phyloP scores from a whole-genome alignment of 768 basidiomycete species.

The Albatrellus ellisii region DNA sequence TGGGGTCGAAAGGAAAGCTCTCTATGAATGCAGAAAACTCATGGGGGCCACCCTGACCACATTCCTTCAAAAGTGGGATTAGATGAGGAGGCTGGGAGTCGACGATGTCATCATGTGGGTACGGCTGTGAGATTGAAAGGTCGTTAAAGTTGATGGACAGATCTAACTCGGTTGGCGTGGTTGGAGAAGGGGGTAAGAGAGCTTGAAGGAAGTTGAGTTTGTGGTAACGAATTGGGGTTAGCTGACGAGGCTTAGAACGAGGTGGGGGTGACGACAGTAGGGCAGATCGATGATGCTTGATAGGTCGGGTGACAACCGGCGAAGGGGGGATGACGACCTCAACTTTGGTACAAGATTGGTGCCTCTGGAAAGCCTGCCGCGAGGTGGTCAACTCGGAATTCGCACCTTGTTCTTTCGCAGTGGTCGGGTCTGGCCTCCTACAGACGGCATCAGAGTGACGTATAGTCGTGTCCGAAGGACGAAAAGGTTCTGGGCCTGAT shows the following conservation, averaged over 20 bases:
- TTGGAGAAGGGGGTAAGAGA: conserved; percentile 39
- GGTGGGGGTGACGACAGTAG: conserved; percentile 4
- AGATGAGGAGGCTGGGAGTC: conserved; percentile 36
- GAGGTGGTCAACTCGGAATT: background rate
- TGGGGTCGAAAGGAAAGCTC: conserved; percentile 62
- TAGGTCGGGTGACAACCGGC: background rate
- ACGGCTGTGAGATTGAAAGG: conserved; percentile 20
- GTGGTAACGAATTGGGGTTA: conserved; percentile 52
- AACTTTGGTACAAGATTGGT: conserved; percentile 9
- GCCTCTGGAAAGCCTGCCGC: background rate
- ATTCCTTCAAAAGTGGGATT: conserved; percentile 53
- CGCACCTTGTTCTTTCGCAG: conserved; percentile 1
- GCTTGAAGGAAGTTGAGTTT: conserved; percentile 24
- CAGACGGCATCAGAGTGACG: background rate
- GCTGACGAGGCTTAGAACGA: conserved; percentile 35
- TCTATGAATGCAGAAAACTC: conserved; percentile 80
- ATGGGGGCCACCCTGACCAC: conserved; percentile 51
- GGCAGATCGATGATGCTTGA: background rate
- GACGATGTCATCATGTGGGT: conserved; percentile 13
- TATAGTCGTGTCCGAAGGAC: background rate
- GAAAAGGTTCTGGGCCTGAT: conserved; percentile 15
- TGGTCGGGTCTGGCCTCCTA: no score
- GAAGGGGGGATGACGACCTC: conserved; percentile 32
- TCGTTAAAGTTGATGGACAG: conserved; percentile 36
- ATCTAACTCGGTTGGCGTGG: conserved; percentile 36